These are phyloP conservation scores for Penicillium sp. DNA, from an alignment of 2,329 filamentous ascomycete genomes.

Conservation along the genomic window DNA sequence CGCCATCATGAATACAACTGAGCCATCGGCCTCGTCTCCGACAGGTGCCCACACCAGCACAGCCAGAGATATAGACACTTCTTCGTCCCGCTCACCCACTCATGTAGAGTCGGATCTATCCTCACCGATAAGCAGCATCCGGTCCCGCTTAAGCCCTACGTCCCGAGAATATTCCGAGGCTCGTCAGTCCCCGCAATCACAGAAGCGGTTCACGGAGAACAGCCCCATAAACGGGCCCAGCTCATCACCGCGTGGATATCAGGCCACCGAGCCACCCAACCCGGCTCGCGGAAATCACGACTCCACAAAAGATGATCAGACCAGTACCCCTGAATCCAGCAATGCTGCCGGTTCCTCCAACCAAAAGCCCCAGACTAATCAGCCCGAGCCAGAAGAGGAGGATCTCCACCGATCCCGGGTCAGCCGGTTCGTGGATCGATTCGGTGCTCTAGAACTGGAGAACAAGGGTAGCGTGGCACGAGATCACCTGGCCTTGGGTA, in stretches of 20 bases:
- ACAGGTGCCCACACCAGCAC: conserved; percentile 12
- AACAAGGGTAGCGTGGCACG: conserved; percentile 66
- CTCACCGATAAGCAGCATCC: conserved; percentile 20
- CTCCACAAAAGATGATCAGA: background rate
- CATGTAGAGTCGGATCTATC: conserved; percentile 25
- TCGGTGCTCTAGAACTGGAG: conserved; percentile 62
- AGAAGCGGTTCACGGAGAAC: conserved; percentile 24
- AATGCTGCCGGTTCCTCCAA: background rate
- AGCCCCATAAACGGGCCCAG: conserved; percentile 32
- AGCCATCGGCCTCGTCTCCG: conserved; percentile 26
- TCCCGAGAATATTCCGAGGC: conserved; percentile 18
- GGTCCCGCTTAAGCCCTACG: conserved; percentile 26
- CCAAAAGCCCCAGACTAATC: conserved; percentile 1
- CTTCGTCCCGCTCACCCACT: conserved; percentile 22
- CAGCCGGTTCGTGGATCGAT: conserved; percentile 55
- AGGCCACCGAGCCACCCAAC: conserved; percentile 26
- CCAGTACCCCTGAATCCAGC: background rate
- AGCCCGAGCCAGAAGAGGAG: background rate
- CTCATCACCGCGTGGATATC: conserved; percentile 30
- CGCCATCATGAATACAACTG: conserved; percentile 37
- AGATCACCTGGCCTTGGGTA: conserved; percentile 64
- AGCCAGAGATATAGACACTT: conserved; percentile 18
- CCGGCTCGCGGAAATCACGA: background rate
- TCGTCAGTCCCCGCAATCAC: conserved; percentile 13
- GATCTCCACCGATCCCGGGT: conserved; percentile 41